Conservation (phyloP, 352 stramenopile genomes). For the Phytophthora quininea region DNA sequence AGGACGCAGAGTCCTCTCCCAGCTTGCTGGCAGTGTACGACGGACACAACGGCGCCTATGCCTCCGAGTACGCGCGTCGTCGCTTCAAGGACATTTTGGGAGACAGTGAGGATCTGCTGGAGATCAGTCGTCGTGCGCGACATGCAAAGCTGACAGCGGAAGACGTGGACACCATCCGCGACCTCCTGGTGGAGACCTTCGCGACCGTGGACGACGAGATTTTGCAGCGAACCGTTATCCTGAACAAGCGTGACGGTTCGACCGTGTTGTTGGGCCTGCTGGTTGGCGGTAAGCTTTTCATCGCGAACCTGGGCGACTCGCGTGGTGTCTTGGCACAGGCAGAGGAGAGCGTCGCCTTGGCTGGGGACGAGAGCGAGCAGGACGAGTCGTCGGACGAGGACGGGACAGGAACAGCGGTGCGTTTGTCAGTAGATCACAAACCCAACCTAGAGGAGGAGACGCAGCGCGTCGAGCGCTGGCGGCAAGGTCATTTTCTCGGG, state of each 20-base stretch:
- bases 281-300: conserved; percentile 73
- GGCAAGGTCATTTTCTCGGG: conserved; percentile 84
- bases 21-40: conserved; percentile 76
- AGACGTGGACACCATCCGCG: conserved; percentile 57
- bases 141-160: conserved; percentile 41
- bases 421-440: conserved; percentile 84
- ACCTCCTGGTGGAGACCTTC: conserved; percentile 62
- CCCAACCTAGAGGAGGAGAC: conserved; percentile 69
- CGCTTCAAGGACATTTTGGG: conserved; percentile 68
- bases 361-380: conserved; percentile 21
- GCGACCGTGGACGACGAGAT: conserved; percentile 75
- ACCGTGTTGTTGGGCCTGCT: conserved; percentile 78
- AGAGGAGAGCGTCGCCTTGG: conserved; percentile 25
- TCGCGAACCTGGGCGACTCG: conserved; percentile 82
- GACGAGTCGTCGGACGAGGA: conserved; percentile 17
- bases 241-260: conserved; percentile 77
- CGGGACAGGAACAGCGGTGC: conserved; percentile 34
- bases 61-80: conserved; percentile 63
- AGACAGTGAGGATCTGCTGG: conserved; percentile 49
- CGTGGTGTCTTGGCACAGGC: conserved; percentile 57
- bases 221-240: conserved; percentile 64
- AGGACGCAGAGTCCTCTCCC: conserved; percentile 47
- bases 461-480: conserved; percentile 63
- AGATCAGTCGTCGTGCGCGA: conserved; percentile 48
- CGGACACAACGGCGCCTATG: conserved; percentile 76